Percentiles rank a stretch among this genome's conserved stretches.
These are phyloP conservation scores for Entomortierella beljakovae DNA, from an alignment of 192 early-diverging fungal species.

Conservation along the genomic window DNA sequence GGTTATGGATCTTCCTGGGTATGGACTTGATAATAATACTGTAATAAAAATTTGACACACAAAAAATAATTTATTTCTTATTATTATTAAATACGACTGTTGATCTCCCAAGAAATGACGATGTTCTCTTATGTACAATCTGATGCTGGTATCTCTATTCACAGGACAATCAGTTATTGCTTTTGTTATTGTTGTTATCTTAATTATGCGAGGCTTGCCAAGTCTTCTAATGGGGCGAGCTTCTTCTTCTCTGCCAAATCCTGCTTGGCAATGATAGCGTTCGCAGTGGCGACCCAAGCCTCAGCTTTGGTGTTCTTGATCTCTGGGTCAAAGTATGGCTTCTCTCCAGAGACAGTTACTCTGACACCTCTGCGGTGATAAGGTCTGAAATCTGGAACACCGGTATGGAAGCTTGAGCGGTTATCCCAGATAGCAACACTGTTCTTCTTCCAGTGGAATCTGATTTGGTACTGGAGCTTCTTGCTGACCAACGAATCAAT, in stretches of 20 bases:
- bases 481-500: slow-evolving; percentile 65
- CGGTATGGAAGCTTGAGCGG: slow-evolving; percentile 65
- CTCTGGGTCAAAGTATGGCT: slow-evolving; percentile 32
- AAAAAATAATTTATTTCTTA: too few relatives aligned
- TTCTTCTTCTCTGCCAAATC: slow-evolving; percentile 44
- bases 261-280: slow-evolving; percentile 44
- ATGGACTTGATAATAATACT: slow-evolving; percentile 4
- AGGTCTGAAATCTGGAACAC: slow-evolving; percentile 46
- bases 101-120: too few relatives aligned
- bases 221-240: too few relatives aligned
- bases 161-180: too few relatives aligned
- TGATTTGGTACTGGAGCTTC: slow-evolving; percentile 65
- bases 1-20: slow-evolving; percentile 52
- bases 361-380: slow-evolving; percentile 36
- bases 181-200: too few relatives aligned
- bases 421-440: slow-evolving; percentile 79
- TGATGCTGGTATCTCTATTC: too few relatives aligned
- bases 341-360: slow-evolving; percentile 47
- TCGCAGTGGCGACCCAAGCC: slow-evolving; percentile 37
- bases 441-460: slow-evolving; percentile 69
- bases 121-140: too few relatives aligned
- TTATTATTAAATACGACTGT: too few relatives aligned
- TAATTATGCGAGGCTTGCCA: too few relatives aligned
- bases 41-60: too few relatives aligned
- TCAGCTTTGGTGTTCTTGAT: slow-evolving; percentile 34